Base-by-base conservation (phyloP, 306 rosid genomes). In the Dalbergia cochinchinensis region DNA sequence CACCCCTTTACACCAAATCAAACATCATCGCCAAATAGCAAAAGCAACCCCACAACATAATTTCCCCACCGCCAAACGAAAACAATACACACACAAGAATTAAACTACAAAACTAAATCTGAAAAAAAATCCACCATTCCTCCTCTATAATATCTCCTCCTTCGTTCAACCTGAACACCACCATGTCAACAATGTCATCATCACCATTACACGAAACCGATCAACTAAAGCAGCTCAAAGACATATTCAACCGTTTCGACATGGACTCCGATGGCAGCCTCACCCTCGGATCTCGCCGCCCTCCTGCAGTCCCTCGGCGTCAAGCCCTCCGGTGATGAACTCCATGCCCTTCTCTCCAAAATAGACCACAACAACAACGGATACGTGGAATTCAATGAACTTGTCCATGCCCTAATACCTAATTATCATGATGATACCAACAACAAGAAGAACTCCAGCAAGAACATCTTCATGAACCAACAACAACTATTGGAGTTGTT, bases 201-300 rank as follows among this genome's bases (percentile, higher is more conserved):
- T 8, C 60, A 87, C 81, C 89, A 7, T 51, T 65, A 18, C 58
- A 84, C 41, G 14, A 31, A 84, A 62, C 69, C 81, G 92, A 88
- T 4, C 96, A 92, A 81, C 50, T 90, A 13, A 84, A 84, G 60
- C 95, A 91, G 48, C 91, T 94, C 6, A 85, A 78, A 18, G 95
- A 89, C 35, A 94, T 94, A 51, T 94, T 94, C 89, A 55, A 19
- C 15, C 90, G 97, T 4, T 94, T 94, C 39, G 98, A 94, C 86
- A 89, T 94, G 97, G 92, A 94, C 80, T 75, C 91, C 4, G 98
- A 94, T 44, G 98, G 98, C 4, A 94, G 98, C 90, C 90, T 94
- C 34, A 94, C 98, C 14, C 97, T 86, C 15, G 1, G 98, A 94
- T 76, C 89, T 94, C 6, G 98, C 92, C 11, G 97, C 97, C 3